Conservation (phyloP, 176 grass and related monocot species). For the Luzula sylvatica region DNA sequence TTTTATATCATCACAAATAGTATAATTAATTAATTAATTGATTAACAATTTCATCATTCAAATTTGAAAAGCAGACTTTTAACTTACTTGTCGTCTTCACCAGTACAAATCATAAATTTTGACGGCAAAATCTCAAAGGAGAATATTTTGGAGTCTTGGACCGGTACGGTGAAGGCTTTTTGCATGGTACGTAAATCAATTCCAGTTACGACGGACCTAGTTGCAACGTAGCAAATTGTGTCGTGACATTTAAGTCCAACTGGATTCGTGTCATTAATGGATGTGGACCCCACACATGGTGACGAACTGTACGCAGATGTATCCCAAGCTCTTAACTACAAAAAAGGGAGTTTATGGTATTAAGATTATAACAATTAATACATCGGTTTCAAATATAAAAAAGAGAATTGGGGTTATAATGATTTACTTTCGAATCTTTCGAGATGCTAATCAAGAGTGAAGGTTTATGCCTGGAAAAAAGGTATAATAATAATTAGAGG, state of each 20-base stretch:
- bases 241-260: constrained; percentile 56
- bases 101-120: constrained; percentile 71
- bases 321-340: constrained; percentile 85
- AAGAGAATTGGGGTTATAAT: too few species aligned
- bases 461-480: too few species aligned
- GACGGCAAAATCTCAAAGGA: constrained; percentile 77
- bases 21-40: neutral
- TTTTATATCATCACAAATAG: constrained; percentile 9
- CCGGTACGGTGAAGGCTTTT: constrained; percentile 49
- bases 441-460: too few species aligned
- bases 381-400: too few species aligned
- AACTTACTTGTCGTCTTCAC: constrained; percentile 65
- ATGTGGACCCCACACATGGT: constrained; percentile 59
- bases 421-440: too few species aligned
- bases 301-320: constrained; percentile 47
- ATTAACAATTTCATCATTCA: neutral
- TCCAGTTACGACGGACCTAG: constrained; percentile 42
- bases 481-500: too few species aligned
- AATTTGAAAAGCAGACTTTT: neutral
- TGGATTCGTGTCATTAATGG: constrained; percentile 28
- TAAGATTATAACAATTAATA: too few species aligned
- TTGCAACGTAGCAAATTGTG: constrained; percentile 59
- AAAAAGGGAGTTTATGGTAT: too few species aligned
- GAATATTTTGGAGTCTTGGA: constrained; percentile 37
- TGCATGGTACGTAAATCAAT: constrained; percentile 81